Evolutionary conservation across 768 basidiomycete genomes (phyloP).

Genomic region (Wakefieldia striispora): DNA sequence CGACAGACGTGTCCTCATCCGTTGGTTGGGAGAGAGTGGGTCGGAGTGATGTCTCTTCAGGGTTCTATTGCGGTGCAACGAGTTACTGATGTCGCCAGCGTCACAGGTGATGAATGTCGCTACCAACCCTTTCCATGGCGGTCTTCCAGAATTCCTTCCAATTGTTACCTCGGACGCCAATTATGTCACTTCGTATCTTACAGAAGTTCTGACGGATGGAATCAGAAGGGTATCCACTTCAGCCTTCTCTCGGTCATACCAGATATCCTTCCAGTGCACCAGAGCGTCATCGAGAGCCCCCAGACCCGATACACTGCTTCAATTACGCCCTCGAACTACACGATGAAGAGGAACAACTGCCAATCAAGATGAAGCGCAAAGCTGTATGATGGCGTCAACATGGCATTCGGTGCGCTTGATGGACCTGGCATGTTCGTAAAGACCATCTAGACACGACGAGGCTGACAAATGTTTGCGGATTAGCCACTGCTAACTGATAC

Average conservation of each 20-base stretch:
- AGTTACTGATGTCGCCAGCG: slow-evolving; percentile 7
- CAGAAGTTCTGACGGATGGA: slow-evolving; percentile 13
- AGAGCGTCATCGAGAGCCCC: slow-evolving; percentile 2
- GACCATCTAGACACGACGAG: slow-evolving; percentile 1
- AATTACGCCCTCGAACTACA: slow-evolving; percentile 1
- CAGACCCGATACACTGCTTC: slow-evolving; percentile 10
- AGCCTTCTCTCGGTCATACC: background rate
- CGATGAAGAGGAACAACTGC: slow-evolving; percentile 2
- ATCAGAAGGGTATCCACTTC: slow-evolving; percentile 9
- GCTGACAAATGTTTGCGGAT: slow-evolving; percentile 24
- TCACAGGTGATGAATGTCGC: background rate
- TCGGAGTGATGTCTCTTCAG: slow-evolving; percentile 14
- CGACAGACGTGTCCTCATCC: slow-evolving; percentile 4
- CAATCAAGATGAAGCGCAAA: slow-evolving; percentile 10
- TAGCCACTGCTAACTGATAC: slow-evolving; percentile 12
- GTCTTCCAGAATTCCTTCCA: slow-evolving; percentile 13
- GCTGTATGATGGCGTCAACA: slow-evolving; percentile 13
- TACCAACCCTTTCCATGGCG: slow-evolving; percentile 1
- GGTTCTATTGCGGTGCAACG: slow-evolving; percentile 18
- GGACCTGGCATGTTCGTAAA: slow-evolving; percentile 12
- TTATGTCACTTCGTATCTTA: slow-evolving; percentile 3
- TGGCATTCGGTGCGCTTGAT: slow-evolving; percentile 18
- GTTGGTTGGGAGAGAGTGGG: slow-evolving; percentile 12
- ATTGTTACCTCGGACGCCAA: background rate
- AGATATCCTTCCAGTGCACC: background rate